A percentile compares a stretch with the other conserved stretches of the same genome.
Evolutionary conservation across 2,329 filamentous ascomycete species (phyloP).

Genomic region (Arthrobotrys conoides): DNA sequence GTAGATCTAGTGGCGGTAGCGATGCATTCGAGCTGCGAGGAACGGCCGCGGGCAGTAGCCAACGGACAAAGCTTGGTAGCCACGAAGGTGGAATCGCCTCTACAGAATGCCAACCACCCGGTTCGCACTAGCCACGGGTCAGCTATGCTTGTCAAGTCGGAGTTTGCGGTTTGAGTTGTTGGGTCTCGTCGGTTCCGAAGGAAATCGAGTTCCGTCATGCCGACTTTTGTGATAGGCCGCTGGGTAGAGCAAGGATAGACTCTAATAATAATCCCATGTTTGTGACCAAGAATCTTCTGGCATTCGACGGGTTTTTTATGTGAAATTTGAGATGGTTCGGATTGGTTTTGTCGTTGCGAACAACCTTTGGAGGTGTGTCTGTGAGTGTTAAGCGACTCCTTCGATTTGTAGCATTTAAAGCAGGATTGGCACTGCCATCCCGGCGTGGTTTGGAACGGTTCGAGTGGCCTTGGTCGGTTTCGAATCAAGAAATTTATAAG

Average conservation of each 20-base stretch:
- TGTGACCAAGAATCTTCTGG: constrained; percentile 4
- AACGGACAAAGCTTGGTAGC: background rate
- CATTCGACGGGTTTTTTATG: background rate
- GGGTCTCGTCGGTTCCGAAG: background rate
- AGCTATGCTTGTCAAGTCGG: background rate
- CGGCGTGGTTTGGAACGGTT: background rate
- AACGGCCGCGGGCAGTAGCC: background rate
- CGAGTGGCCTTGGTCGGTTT: background rate
- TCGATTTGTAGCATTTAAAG: constrained; percentile 7
- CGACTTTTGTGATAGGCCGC: background rate
- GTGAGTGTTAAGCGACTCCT: constrained; percentile 1
- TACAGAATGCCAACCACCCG: constrained; percentile 24
- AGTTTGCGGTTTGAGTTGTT: background rate
- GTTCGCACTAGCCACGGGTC: constrained; percentile 14
- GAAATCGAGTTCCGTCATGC: background rate
- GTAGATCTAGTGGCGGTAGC: background rate
- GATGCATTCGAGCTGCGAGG: background rate
- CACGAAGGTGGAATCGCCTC: constrained; percentile 1
- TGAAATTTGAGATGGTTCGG: background rate
- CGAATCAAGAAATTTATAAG: background rate
- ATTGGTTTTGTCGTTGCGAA: background rate
- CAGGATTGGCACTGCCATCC: constrained; percentile 20
- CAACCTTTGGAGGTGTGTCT: background rate
- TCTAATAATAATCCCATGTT: background rate
- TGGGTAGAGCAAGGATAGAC: background rate